phyloP scores from a whole-genome alignment of 2,329 filamentous ascomycete genomes.

The Paraphaeosphaeria sporulosa region DNA sequence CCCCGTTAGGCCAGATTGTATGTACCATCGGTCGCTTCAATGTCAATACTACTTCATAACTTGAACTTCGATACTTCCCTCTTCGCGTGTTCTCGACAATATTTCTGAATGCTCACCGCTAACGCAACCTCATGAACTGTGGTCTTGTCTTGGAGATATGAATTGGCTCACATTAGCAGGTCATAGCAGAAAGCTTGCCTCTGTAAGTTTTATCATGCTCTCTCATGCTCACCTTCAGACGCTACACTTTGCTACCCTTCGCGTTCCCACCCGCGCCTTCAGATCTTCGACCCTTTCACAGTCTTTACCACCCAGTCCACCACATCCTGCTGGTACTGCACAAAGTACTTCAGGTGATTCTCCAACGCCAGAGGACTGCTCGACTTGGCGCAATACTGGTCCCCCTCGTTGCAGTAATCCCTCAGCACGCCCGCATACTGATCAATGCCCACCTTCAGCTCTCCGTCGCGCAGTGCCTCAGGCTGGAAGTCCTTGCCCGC shows the following conservation, averaged over 20 bases:
- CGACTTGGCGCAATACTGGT: slow-evolving; percentile 67
- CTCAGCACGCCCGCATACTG: slow-evolving; percentile 58
- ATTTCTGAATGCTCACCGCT: no score
- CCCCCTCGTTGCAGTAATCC: slow-evolving; percentile 67
- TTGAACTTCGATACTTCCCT: background rate
- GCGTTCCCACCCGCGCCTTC: background rate
- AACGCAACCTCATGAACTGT: no score
- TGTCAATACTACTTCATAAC: background rate
- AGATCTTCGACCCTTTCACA: background rate
- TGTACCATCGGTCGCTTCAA: background rate
- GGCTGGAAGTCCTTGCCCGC: slow-evolving; percentile 18
- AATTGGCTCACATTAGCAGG: no score
- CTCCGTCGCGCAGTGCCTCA: slow-evolving; percentile 7
- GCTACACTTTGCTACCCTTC: background rate
- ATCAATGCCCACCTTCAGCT: slow-evolving; percentile 13
- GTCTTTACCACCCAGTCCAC: slow-evolving; percentile 19
- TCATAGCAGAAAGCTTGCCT: no score
- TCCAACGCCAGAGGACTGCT: slow-evolving; percentile 58
- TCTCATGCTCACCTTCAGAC: no score
- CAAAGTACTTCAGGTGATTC: slow-evolving; percentile 65
- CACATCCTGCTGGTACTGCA: slow-evolving; percentile 18
- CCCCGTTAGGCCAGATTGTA: slow-evolving; percentile 8
- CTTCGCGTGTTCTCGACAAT: no score
- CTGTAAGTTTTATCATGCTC: no score
- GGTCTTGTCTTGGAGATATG: no score